These are phyloP conservation scores for Clohesyomyces aquaticus DNA, from an alignment of 495 filamentous ascomycete genomes.

Conservation along the genomic window DNA sequence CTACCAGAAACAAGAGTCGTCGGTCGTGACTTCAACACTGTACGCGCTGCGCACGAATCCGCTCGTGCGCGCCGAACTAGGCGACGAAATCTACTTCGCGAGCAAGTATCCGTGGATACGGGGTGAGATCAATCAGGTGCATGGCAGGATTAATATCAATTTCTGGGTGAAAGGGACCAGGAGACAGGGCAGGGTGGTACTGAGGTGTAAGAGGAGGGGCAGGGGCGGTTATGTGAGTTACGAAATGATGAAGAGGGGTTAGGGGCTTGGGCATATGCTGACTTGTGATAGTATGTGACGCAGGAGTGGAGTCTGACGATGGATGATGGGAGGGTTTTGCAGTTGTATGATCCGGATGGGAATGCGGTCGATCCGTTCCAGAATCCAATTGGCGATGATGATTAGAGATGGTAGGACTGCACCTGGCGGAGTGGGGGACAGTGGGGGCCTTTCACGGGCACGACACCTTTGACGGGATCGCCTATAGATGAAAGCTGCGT, in stretches of 20 bases:
- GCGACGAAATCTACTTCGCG: constrained; percentile 91
- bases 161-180: constrained; percentile 88
- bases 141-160: constrained; percentile 83
- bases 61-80: constrained; percentile 72
- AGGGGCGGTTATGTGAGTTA: constrained; percentile 66
- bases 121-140: constrained; percentile 91
- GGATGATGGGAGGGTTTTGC: constrained; percentile 52
- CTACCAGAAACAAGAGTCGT: constrained; percentile 88
- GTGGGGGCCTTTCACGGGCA: no score
- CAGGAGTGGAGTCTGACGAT: constrained; percentile 97
- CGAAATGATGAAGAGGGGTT: constrained; percentile 42
- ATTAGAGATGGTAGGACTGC: no score
- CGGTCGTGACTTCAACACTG: constrained; percentile 80
- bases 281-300: constrained; percentile 65
- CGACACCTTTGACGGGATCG: no score
- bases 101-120: constrained; percentile 89
- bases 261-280: neutral
- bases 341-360: constrained; percentile 40
- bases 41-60: constrained; percentile 86
- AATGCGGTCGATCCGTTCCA: constrained; percentile 37
- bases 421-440: no score
- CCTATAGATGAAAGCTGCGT: no score
- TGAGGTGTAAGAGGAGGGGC: constrained; percentile 72
- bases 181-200: constrained; percentile 72
- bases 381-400: constrained; percentile 26